Evolutionary conservation across 257 asterid genomes (phyloP).

Genomic region (Solanum sejunctum): DNA sequence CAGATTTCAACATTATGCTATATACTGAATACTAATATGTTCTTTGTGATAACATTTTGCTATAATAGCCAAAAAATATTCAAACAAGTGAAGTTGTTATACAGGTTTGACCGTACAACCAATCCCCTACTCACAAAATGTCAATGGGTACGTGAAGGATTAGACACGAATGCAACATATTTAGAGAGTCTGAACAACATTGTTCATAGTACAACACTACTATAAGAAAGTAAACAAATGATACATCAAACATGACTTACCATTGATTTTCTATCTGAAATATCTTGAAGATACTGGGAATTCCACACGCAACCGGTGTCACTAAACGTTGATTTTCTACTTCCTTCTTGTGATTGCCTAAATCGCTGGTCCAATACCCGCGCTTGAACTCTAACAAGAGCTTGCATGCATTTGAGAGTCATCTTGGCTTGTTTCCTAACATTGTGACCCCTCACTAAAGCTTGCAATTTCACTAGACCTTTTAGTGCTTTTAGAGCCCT

Average conservation of each 20-base stretch:
- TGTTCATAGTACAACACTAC: neutral
- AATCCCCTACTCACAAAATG: neutral
- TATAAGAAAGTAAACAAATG: neutral
- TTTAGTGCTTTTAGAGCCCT: conserved; percentile 35
- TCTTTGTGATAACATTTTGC: neutral
- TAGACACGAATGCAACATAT: neutral
- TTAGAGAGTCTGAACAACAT: neutral
- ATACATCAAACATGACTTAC: conserved; percentile 2
- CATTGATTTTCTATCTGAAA: conserved; percentile 13
- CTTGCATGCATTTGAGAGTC: conserved; percentile 38
- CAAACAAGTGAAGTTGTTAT: neutral
- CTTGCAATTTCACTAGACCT: conserved; percentile 42
- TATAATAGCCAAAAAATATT: neutral
- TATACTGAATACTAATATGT: neutral
- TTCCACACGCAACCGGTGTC: conserved; percentile 12
- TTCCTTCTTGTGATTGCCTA: conserved; percentile 19
- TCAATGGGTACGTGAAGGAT: neutral
- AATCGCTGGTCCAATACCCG: conserved; percentile 19
- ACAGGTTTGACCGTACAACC: neutral
- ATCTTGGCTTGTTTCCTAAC: conserved; percentile 34
- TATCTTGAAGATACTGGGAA: conserved; percentile 10
- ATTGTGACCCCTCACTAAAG: conserved; percentile 34
- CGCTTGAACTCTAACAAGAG: conserved; percentile 34
- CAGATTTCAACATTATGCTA: neutral
- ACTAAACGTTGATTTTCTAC: conserved; percentile 18